Evolutionary conservation across 306 rosid species (phyloP).

Genomic region (Pyrus pyrifolia): DNA sequence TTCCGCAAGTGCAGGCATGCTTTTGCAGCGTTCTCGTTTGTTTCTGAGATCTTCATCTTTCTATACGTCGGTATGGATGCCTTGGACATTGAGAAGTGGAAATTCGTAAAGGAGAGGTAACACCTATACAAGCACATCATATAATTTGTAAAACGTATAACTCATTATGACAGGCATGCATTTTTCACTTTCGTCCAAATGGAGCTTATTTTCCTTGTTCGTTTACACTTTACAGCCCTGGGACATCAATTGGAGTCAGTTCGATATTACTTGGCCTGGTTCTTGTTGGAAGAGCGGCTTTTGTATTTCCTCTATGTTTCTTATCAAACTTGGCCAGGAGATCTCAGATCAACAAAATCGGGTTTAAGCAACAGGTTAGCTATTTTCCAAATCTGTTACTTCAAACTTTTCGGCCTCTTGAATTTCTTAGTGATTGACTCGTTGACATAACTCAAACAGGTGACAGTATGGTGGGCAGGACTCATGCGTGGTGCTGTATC

Average conservation of each 20-base stretch:
- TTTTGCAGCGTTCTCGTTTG: conserved; percentile 48
- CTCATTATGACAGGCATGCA: neutral
- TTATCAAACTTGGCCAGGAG: conserved; percentile 41
- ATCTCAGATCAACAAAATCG: conserved; percentile 35
- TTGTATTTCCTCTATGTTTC: conserved; percentile 51
- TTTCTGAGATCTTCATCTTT: conserved; percentile 54
- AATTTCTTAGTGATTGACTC: neutral
- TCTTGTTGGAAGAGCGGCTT: conserved; percentile 61
- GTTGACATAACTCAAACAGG: conserved; percentile 24
- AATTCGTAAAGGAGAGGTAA: conserved; percentile 37
- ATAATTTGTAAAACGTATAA: no score
- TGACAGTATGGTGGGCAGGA: conserved; percentile 67
- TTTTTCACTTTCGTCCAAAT: neutral
- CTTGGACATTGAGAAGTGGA: conserved; percentile 60
- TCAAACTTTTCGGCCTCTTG: neutral
- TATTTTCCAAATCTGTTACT: neutral
- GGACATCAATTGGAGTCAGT: conserved; percentile 38
- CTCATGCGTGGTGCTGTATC: conserved; percentile 69
- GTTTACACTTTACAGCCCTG: conserved; percentile 39
- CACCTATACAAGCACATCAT: neutral
- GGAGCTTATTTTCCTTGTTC: neutral
- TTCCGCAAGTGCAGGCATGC: conserved; percentile 40
- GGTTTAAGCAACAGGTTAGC: conserved; percentile 51
- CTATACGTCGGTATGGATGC: conserved; percentile 72
- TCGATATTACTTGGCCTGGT: conserved; percentile 42